Conservation (phyloP, 225 moss, liverwort and hornwort species). For the Sphagnum contortum region DNA sequence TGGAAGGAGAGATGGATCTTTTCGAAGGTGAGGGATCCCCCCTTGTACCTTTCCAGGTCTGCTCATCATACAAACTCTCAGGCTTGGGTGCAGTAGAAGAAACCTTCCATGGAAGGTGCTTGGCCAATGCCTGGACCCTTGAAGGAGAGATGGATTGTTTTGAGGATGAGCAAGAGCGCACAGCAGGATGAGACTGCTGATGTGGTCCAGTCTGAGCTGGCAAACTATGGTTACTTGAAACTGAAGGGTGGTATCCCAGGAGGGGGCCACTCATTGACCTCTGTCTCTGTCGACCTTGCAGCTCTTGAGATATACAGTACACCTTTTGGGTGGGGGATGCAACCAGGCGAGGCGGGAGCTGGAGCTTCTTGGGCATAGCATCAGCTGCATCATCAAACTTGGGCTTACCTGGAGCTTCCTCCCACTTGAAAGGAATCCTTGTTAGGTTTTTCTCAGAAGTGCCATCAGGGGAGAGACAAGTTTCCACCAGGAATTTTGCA, state of each 20-base stretch:
- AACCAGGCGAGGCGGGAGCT: slow-evolving; percentile 36
- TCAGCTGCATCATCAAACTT: slow-evolving; percentile 21
- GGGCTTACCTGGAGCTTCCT: slow-evolving; percentile 38
- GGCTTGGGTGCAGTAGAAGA: no score
- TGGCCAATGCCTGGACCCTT: slow-evolving; percentile 36
- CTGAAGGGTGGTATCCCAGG: slow-evolving; percentile 13
- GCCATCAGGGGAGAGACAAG: slow-evolving; percentile 29
- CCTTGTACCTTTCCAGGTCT: no score
- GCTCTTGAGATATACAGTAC: slow-evolving; percentile 17
- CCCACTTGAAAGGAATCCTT: slow-evolving; percentile 38
- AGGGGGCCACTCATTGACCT: slow-evolving; percentile 46
- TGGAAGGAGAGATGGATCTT: slow-evolving; percentile 36
- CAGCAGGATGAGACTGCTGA: slow-evolving; percentile 11
- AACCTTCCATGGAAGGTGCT: slow-evolving; percentile 30
- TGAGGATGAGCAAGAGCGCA: slow-evolving; percentile 39
- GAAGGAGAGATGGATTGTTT: slow-evolving; percentile 42
- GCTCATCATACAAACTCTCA: no score
- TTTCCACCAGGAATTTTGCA: slow-evolving; percentile 44
- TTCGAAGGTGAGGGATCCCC: no score
- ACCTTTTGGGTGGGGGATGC: slow-evolving; percentile 8
- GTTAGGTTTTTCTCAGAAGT: slow-evolving; percentile 20
- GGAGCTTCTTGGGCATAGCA: slow-evolving; percentile 14
- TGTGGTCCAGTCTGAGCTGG: slow-evolving; percentile 23
- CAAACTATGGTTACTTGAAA: slow-evolving; percentile 8
- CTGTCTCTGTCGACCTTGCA: slow-evolving; percentile 24